Evolutionary conservation across 495 filamentous ascomycete species (phyloP), one percentile per base, ranked within the genome.

Genomic region (Daldinia bambusicola): DNA sequence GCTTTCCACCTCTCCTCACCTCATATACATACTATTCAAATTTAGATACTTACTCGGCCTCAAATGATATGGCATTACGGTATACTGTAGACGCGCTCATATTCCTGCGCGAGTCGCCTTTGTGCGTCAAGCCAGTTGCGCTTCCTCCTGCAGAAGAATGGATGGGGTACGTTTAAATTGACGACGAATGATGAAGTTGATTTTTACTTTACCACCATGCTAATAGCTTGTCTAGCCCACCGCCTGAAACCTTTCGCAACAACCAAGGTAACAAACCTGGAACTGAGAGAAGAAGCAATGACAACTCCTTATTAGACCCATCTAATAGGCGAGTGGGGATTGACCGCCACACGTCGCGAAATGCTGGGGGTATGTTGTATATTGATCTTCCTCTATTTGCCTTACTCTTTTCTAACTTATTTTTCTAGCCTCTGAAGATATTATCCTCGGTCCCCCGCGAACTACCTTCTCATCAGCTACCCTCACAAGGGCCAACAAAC

Each of bases 141-240:
- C 86, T 99, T 45, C 95, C 95, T 30, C 91, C 94, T 26, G 88
- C 92, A 63, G 94, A 97, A 83, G 94, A 98, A 85, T 99, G 95
- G 95, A 97, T 98, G 93, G 94, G 95, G 93, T 97, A 87, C 77
- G 90, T 80, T 55, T 22, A 16, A 55, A 3, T 9, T n/a, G 1
- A 43, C 45, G 20, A 45, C 45, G 20, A 45, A 48, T 7, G 9
- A 40, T 30, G 10, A 16, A 9, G 55, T 31, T 36, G 14, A 60
- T 10, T 30, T 52, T 52, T 16, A 37, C 18, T 52, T 52, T 16
- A 37, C 26, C 6, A 43, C 8, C 31, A 53, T 76, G 50, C 76
- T 76, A 63, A 78, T 55, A 20, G 12, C 53, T 59, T 9, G 2
- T 38, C 14, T 48, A 85, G 83, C 32, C 77, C 81, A 26, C 78